Percentiles rank a stretch among this genome's conserved stretches.
Evolutionary conservation across 1,284 basidiomycete genomes (phyloP).

Genomic region (Schizophyllum commune): DNA sequence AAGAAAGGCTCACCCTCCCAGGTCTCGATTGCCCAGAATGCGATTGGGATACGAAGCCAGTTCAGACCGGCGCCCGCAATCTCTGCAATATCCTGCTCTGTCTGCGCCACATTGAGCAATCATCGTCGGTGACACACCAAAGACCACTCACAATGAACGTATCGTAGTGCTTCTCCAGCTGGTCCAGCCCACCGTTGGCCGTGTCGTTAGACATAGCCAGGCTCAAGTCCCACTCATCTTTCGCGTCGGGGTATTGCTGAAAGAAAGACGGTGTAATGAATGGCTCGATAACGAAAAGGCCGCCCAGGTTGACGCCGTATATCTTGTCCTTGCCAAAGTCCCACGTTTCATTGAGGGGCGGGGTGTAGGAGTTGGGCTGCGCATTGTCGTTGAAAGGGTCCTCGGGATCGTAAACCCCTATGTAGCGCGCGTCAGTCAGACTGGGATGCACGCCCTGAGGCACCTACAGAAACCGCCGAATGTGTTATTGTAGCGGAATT

Average conservation of each 20-base stretch:
- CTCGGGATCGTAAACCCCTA: constrained; percentile 52
- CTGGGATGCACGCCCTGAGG: constrained; percentile 2
- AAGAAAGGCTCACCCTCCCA: constrained; percentile 38
- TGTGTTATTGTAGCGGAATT: constrained; percentile 61
- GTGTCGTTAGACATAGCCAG: constrained; percentile 37
- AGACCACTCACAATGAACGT: constrained; percentile 57
- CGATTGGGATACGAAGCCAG: constrained; percentile 60
- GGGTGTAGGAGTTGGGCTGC: constrained; percentile 65
- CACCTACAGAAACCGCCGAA: constrained; percentile 68
- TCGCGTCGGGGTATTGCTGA: constrained; percentile 30
- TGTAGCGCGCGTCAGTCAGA: constrained; percentile 5
- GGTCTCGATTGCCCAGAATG: constrained; percentile 65
- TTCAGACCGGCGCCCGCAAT: constrained; percentile 47
- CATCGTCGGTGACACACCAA: neutral
- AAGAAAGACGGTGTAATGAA: constrained; percentile 59
- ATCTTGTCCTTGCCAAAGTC: constrained; percentile 59
- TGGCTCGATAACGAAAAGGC: constrained; percentile 49
- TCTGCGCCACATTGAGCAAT: constrained; percentile 2
- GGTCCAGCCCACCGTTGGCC: constrained; percentile 41
- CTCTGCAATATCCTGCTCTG: constrained; percentile 12
- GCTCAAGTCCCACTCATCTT: constrained; percentile 51
- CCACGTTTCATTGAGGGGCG: constrained; percentile 67
- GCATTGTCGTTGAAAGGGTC: constrained; percentile 72
- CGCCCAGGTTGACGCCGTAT: constrained; percentile 59
- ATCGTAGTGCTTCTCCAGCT: constrained; percentile 66